Base-by-base conservation (phyloP, 2,329 filamentous ascomycete genomes). In the Nigrospora sphaerica region DNA sequence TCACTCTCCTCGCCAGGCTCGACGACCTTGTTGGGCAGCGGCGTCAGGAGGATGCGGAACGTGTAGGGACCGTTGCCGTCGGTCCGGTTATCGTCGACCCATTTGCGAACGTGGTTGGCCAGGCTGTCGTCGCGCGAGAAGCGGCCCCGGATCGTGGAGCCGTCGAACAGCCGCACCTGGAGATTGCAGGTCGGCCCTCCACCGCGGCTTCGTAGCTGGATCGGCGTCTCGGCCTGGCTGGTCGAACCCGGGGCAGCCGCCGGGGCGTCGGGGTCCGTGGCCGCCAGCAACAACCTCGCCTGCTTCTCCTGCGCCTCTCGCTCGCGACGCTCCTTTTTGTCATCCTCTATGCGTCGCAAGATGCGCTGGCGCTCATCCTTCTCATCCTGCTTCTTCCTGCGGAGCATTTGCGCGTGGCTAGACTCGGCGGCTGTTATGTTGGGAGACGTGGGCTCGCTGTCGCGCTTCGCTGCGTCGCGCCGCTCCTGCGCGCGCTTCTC, bases 91-190 rank as follows among this genome's bases (percentile, higher is more conserved):
- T 75, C 70, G 46, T 92, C 86, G 9, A 97, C 77, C 87, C 89
- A 96, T 7, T 72, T 67, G 9, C 92, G 78, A 1, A 97, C 83
- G 38, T 88, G 78, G 7, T 64, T 70, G 7, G 71, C 65, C 4
- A 96, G 73, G 0, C 77, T 86, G 7, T 78, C 72, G 2, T 70
- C 69, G 18, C 81, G 79, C 12, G 80, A 70, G 62, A 96, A 95
- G 16, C 78, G 81, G 4, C 75, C 77, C 36, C 89, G 81, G 16
- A 96, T 78, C 2, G 83, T 90, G 12, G 83, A 84, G 11, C 92
- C 92, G 59, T 96, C 89, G 47, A 95, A 86, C 0, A 95, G 72
- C 9, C 91, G 80, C 16, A 95, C 79, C 57, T 93, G 88, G 1
- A 96, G 69, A 16, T 84, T 78, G 52, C 80, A 82, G 50, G 62